phyloP scores from a whole-genome alignment of 805 yeast genomes.

The Kregervanrija delftensis region DNA sequence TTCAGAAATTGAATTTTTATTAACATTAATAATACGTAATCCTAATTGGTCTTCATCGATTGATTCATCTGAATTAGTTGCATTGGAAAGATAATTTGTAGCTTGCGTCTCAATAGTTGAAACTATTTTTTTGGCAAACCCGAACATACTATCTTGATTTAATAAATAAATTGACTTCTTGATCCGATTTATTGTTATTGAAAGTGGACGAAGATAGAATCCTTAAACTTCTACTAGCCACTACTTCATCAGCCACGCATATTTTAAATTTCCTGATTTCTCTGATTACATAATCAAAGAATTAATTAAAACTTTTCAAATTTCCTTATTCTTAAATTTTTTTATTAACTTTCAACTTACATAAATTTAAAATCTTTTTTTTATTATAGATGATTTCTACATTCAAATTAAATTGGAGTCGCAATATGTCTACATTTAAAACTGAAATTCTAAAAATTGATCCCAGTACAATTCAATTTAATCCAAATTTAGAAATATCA shows the following conservation, averaged over 20 bases:
- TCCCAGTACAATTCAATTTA: slow-evolving; percentile 44
- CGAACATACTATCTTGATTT: slow-evolving; percentile 35
- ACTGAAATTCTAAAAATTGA: slow-evolving; percentile 51
- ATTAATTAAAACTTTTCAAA: neutral
- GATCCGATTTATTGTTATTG: too few relatives aligned
- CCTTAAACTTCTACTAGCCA: too few relatives aligned
- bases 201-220: too few relatives aligned
- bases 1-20: slow-evolving; percentile 38
- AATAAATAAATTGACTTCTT: too few relatives aligned
- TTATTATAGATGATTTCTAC: neutral
- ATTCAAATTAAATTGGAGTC: neutral
- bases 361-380: neutral
- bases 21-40: slow-evolving; percentile 49
- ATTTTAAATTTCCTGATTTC: too few relatives aligned
- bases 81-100: slow-evolving; percentile 16
- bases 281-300: neutral
- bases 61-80: slow-evolving; percentile 15
- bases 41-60: slow-evolving; percentile 32
- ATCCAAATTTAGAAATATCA: slow-evolving; percentile 31
- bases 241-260: too few relatives aligned
- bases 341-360: neutral
- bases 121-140: slow-evolving; percentile 60
- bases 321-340: neutral
- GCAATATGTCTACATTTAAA: slow-evolving; percentile 7
- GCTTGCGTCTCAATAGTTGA: slow-evolving; percentile 39